Evolutionary conservation across 2,329 filamentous ascomycete species (phyloP).

Genomic region (Aspergillus sp.): DNA sequence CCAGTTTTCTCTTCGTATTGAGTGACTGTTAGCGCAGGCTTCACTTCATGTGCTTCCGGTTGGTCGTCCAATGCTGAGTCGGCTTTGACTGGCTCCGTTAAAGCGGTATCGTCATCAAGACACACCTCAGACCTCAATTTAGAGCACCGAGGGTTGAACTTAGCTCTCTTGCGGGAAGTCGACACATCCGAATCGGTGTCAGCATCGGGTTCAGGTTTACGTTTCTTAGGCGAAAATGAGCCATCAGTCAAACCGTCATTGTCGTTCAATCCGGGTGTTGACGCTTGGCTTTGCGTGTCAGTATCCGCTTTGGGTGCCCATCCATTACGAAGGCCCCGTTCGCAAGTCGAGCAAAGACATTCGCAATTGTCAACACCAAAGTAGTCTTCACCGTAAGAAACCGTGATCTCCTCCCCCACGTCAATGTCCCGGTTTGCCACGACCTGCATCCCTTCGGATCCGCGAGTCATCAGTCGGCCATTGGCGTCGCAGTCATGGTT

Average conservation of each 20-base stretch:
- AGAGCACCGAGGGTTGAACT: constrained; percentile 27
- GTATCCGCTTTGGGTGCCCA: constrained; percentile 55
- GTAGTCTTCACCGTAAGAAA: constrained; percentile 91
- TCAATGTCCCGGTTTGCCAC: constrained; percentile 74
- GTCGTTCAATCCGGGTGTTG: constrained; percentile 23
- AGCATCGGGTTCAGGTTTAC: constrained; percentile 18
- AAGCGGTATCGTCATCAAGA: constrained; percentile 20
- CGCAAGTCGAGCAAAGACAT: constrained; percentile 84
- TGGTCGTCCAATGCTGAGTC: not conserved
- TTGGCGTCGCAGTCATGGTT: constrained; percentile 97
- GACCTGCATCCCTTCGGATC: constrained; percentile 82
- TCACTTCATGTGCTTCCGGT: constrained; percentile 1
- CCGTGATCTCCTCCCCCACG: constrained; percentile 88
- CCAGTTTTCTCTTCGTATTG: constrained; percentile 4
- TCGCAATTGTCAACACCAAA: constrained; percentile 94
- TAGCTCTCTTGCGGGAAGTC: constrained; percentile 26
- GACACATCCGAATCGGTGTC: constrained; percentile 20
- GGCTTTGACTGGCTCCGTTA: constrained; percentile 14
- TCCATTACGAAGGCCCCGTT: constrained; percentile 65
- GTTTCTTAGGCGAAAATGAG: constrained; percentile 18
- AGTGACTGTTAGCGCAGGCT: constrained; percentile 7
- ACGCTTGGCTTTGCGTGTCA: constrained; percentile 26
- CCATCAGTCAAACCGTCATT: constrained; percentile 15
- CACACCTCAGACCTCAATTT: constrained; percentile 32
- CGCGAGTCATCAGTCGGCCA: constrained; percentile 73